Evolutionary conservation across 2,329 filamentous ascomycete species (phyloP).

Genomic region (Colletotrichum tropicicola): DNA sequence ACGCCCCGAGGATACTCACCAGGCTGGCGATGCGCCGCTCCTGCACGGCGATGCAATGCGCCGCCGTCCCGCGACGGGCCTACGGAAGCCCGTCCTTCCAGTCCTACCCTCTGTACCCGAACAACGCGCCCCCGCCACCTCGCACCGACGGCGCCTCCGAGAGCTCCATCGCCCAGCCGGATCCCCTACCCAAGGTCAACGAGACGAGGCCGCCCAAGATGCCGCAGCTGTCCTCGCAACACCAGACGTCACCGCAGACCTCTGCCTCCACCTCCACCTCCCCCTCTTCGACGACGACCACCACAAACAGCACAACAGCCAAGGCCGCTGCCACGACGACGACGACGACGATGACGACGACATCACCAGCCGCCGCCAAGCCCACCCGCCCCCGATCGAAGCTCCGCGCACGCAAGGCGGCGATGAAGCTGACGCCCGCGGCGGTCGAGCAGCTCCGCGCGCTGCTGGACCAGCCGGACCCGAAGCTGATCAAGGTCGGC

Average conservation of each 20-base stretch:
- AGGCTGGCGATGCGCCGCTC: slow-evolving; percentile 28
- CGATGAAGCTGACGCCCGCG: slow-evolving; percentile 83
- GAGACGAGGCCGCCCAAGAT: slow-evolving; percentile 58
- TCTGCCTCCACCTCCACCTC: slow-evolving; percentile 25
- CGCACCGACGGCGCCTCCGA: slow-evolving; percentile 54
- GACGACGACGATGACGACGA: slow-evolving; percentile 13
- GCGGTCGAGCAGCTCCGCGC: slow-evolving; percentile 82
- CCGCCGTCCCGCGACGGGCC: slow-evolving; percentile 9
- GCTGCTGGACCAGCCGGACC: slow-evolving; percentile 84
- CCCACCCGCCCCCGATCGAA: slow-evolving; percentile 58
- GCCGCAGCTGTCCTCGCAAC: slow-evolving; percentile 30
- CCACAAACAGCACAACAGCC: slow-evolving; percentile 22
- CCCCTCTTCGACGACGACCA: slow-evolving; percentile 22
- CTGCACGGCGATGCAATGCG: slow-evolving; percentile 26
- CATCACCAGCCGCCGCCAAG: slow-evolving; percentile 37
- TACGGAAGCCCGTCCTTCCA: slow-evolving; percentile 52
- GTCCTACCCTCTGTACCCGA: slow-evolving; percentile 58
- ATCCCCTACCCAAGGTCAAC: slow-evolving; percentile 57
- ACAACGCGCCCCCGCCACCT: slow-evolving; percentile 47
- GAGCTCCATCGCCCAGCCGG: slow-evolving; percentile 56
- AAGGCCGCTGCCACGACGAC: slow-evolving; percentile 2
- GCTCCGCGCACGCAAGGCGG: slow-evolving; percentile 81
- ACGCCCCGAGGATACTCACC: slow-evolving; percentile 29
- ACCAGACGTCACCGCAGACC: background rate
- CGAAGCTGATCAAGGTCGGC: slow-evolving; percentile 92